A percentile compares a stretch with the other conserved stretches of the same genome.
phyloP scores from a whole-genome alignment of 495 filamentous ascomycete genomes.

The Penicillium angulare region DNA sequence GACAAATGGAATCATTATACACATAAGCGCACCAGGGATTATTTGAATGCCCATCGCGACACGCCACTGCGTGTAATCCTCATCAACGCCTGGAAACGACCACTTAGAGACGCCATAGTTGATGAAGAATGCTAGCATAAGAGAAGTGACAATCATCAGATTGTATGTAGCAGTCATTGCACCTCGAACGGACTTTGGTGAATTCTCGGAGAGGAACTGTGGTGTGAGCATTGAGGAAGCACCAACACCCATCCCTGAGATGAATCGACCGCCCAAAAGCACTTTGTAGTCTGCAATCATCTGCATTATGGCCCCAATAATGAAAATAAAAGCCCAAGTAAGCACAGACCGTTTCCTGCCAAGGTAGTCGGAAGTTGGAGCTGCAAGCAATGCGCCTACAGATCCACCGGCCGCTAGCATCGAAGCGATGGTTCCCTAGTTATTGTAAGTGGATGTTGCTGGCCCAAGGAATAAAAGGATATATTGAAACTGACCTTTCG shows the following conservation, averaged over 20 bases:
- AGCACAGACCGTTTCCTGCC: conserved; percentile 53
- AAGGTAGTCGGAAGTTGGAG: conserved; percentile 50
- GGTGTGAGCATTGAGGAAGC: conserved; percentile 23
- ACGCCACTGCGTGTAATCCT: conserved; percentile 46
- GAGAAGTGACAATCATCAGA: conserved; percentile 27
- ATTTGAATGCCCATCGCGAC: conserved; percentile 51
- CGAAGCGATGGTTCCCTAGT: conserved; percentile 60
- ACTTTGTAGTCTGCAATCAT: conserved; percentile 47
- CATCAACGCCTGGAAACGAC: conserved; percentile 15
- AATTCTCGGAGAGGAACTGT: conserved; percentile 31
- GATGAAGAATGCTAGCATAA: conserved; percentile 28
- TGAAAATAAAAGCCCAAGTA: conserved; percentile 51
- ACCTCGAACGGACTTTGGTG: conserved; percentile 25
- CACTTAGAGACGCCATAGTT: conserved; percentile 28
- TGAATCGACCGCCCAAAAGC: conserved; percentile 22
- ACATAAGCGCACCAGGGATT: conserved; percentile 46
- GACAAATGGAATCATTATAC: conserved; percentile 57
- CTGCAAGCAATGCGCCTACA: conserved; percentile 56
- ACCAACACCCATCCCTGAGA: conserved; percentile 45
- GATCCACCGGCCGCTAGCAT: conserved; percentile 60
- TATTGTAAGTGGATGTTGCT: neutral
- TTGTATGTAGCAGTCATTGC: conserved; percentile 28
- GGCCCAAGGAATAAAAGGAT: no score
- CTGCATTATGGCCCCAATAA: conserved; percentile 58
- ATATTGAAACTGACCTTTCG: conserved; percentile 11